Conservation (phyloP, 768 basidiomycete genomes). For the Mycena pura region DNA sequence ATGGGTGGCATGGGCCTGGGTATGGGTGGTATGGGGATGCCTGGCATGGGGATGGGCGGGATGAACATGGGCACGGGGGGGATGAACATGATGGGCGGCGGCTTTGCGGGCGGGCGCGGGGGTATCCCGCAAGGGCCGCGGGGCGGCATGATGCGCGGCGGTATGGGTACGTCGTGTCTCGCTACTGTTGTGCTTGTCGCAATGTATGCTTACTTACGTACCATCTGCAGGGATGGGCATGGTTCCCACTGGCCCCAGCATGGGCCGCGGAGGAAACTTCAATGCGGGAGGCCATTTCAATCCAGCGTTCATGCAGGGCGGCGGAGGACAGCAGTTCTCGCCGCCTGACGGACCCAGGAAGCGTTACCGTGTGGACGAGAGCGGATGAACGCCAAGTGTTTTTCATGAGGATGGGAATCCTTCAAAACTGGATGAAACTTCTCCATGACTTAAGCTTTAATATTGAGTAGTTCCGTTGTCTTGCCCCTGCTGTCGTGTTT, state of each 20-base stretch:
- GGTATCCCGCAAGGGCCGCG: conserved; percentile 58
- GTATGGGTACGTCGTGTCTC: conserved; percentile 28
- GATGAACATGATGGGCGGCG: conserved; percentile 46
- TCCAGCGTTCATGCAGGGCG: conserved; percentile 70
- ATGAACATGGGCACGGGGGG: conserved; percentile 36
- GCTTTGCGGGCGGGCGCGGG: conserved; percentile 45
- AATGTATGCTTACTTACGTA: conserved; percentile 19
- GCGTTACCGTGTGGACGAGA: conserved; percentile 61
- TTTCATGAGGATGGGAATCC: not conserved
- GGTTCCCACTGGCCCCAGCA: conserved; percentile 46
- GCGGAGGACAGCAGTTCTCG: conserved; percentile 38
- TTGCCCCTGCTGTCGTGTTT: conserved; percentile 18
- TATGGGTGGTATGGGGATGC: conserved; percentile 45
- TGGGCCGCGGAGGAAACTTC: conserved; percentile 54
- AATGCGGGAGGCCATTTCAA: conserved; percentile 69
- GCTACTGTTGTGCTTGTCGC: not conserved
- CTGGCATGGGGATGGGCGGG: conserved; percentile 42
- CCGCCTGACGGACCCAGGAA: conserved; percentile 58
- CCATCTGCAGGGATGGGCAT: conserved; percentile 56
- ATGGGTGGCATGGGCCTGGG: conserved; percentile 35
- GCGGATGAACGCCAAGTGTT: conserved; percentile 34
- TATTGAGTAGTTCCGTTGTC: conserved; percentile 18
- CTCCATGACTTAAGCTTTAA: conserved; percentile 23
- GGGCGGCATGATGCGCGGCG: conserved; percentile 61
- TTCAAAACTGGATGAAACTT: conserved; percentile 16